Evolutionary conservation across 441 rosid genomes (phyloP).

Genomic region (Mallotus japonicus): DNA sequence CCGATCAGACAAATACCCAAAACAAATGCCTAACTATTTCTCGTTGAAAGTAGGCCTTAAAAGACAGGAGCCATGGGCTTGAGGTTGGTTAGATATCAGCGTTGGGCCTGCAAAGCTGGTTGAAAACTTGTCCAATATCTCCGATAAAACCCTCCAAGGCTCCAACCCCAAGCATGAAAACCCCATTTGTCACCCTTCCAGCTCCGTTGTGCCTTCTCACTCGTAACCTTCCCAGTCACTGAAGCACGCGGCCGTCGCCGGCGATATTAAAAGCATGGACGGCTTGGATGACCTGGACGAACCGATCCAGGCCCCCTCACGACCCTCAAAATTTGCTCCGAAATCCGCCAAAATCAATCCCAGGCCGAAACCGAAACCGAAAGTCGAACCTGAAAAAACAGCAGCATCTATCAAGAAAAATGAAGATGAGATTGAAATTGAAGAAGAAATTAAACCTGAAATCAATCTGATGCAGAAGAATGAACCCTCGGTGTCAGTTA

Average conservation of each 20-base stretch:
- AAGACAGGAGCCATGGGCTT: too few relatives aligned
- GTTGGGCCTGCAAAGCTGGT: too few relatives aligned
- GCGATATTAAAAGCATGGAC: slow-evolving; percentile 39
- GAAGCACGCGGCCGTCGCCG: neutral
- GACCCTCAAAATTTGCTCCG: slow-evolving; percentile 57
- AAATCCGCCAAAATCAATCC: slow-evolving; percentile 32
- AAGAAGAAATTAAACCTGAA: slow-evolving; percentile 34
- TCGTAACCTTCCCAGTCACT: neutral
- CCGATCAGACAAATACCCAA: too few relatives aligned
- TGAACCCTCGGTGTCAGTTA: slow-evolving; percentile 29
- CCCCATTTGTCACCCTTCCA: neutral
- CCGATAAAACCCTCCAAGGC: neutral
- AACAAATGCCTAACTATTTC: too few relatives aligned
- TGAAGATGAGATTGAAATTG: slow-evolving; percentile 32
- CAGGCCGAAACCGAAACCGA: slow-evolving; percentile 30
- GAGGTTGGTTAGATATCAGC: too few relatives aligned
- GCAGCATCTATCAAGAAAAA: slow-evolving; percentile 20
- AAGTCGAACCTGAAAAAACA: slow-evolving; percentile 20
- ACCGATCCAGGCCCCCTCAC: slow-evolving; percentile 39
- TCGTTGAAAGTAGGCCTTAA: too few relatives aligned
- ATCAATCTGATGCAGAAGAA: slow-evolving; percentile 26
- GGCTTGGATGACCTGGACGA: slow-evolving; percentile 44
- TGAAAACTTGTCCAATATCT: neutral
- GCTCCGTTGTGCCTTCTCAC: neutral
- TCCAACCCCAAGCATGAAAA: too few relatives aligned